phyloP scores from a whole-genome alignment of 2,329 filamentous ascomycete species.

The Neofusicoccum parvum region DNA sequence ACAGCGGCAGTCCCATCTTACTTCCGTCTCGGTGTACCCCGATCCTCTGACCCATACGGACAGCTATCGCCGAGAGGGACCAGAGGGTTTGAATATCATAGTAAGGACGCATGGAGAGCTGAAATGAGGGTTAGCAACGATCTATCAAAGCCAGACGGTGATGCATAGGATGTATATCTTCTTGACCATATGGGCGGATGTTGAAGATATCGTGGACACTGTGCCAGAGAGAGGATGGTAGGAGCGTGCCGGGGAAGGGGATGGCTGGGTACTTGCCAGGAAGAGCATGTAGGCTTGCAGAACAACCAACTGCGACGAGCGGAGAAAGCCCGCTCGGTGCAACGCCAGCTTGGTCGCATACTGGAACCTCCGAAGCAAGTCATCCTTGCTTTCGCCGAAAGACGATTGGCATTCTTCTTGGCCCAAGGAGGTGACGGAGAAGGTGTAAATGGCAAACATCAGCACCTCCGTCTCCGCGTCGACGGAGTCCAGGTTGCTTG shows the following conservation, averaged over 20 bases:
- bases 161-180: neutral
- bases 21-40: conserved; percentile 63
- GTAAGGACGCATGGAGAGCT: conserved; percentile 46
- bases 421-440: conserved; percentile 51
- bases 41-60: conserved; percentile 62
- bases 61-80: conserved; percentile 64
- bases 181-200: neutral
- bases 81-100: conserved; percentile 60
- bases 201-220: no score
- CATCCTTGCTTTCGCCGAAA: conserved; percentile 57
- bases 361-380: conserved; percentile 58
- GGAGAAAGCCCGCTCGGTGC: conserved; percentile 67
- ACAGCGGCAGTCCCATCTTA: conserved; percentile 55
- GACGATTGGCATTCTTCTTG: conserved; percentile 57
- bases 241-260: no score
- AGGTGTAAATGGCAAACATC: conserved; percentile 36
- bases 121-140: conserved; percentile 17
- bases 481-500: conserved; percentile 57
- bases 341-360: conserved; percentile 65
- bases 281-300: conserved; percentile 70
- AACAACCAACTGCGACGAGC: conserved; percentile 64
- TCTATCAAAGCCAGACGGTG: no score
- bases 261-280: conserved; percentile 51
- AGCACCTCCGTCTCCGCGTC: conserved; percentile 61
- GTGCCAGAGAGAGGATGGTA: no score